These are phyloP conservation scores for Paulownia fortunei DNA, from an alignment of 257 asterid genomes.

Conservation along the genomic window DNA sequence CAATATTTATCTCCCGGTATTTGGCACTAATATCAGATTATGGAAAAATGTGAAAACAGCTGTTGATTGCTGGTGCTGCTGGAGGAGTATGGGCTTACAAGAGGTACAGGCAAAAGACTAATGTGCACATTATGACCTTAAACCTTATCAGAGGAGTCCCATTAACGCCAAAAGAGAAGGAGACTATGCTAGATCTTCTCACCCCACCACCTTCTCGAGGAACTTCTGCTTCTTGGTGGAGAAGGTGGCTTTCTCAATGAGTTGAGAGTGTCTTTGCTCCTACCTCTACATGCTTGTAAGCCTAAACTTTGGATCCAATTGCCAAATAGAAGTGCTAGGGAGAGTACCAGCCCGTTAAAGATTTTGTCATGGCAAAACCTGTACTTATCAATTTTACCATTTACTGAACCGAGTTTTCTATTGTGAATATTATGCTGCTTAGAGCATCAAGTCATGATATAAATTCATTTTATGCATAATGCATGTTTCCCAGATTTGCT, in stretches of 20 bases:
- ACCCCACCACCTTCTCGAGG: conserved; percentile 69
- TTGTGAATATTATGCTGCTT: neutral
- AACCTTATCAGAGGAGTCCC: conserved; percentile 88
- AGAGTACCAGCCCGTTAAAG: neutral
- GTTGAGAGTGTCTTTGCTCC: neutral
- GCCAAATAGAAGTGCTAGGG: neutral
- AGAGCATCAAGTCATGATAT: neutral
- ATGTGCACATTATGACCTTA: conserved; percentile 87
- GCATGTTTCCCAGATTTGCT: neutral
- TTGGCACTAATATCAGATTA: conserved; percentile 22
- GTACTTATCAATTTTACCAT: neutral
- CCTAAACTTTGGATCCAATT: neutral
- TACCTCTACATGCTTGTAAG: neutral
- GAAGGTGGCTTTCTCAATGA: conserved; percentile 53
- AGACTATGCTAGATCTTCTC: conserved; percentile 84
- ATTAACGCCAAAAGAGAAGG: conserved; percentile 83
- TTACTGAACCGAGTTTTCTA: neutral
- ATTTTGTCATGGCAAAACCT: no score
- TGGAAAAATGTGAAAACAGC: conserved; percentile 43
- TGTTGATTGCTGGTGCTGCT: conserved; percentile 75
- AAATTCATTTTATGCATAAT: neutral
- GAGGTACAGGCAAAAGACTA: conserved; percentile 71
- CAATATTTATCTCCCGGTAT: neutral
- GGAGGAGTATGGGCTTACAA: conserved; percentile 86
- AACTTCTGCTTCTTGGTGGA: conserved; percentile 65